Evolutionary conservation across 2,329 filamentous ascomycete genomes (phyloP).

Genomic region (Rhytidhysteron rufulum): DNA sequence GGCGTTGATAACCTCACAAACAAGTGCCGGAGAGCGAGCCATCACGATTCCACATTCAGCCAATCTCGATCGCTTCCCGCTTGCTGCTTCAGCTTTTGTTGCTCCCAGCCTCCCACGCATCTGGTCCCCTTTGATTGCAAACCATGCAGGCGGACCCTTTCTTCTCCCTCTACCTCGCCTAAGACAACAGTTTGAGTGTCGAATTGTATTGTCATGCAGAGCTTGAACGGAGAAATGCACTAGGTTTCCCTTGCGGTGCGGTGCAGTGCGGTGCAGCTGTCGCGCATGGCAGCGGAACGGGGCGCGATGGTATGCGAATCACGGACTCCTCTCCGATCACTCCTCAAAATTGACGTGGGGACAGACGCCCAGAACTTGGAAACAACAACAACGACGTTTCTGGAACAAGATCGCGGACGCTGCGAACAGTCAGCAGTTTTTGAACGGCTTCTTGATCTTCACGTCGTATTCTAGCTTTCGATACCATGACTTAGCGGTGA

Average conservation of each 20-base stretch:
- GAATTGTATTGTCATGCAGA: neutral
- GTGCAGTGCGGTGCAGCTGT: neutral
- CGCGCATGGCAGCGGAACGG: slow-evolving; percentile 18
- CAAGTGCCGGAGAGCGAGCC: no score
- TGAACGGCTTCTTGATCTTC: neutral
- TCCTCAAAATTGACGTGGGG: no score
- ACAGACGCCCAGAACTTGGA: no score
- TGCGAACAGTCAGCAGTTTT: neutral
- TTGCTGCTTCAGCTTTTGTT: neutral
- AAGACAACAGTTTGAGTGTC: neutral
- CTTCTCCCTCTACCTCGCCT: neutral
- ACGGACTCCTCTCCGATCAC: slow-evolving; percentile 9
- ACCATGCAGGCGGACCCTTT: slow-evolving; percentile 1
- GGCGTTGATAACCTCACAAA: slow-evolving; percentile 8
- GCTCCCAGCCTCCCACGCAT: neutral
- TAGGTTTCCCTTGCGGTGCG: neutral
- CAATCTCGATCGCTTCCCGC: neutral
- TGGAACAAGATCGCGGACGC: neutral
- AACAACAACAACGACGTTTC: no score
- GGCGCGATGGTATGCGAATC: slow-evolving; percentile 17
- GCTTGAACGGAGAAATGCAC: slow-evolving; percentile 2
- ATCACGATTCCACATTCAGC: no score
- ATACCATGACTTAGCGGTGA: neutral
- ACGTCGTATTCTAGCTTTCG: neutral
- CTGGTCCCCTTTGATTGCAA: neutral